A percentile compares a stretch with the other conserved stretches of the same genome.
These are phyloP conservation scores for Naganishia liquefaciens DNA, from an alignment of 1,284 basidiomycete genomes.

Conservation along the genomic window DNA sequence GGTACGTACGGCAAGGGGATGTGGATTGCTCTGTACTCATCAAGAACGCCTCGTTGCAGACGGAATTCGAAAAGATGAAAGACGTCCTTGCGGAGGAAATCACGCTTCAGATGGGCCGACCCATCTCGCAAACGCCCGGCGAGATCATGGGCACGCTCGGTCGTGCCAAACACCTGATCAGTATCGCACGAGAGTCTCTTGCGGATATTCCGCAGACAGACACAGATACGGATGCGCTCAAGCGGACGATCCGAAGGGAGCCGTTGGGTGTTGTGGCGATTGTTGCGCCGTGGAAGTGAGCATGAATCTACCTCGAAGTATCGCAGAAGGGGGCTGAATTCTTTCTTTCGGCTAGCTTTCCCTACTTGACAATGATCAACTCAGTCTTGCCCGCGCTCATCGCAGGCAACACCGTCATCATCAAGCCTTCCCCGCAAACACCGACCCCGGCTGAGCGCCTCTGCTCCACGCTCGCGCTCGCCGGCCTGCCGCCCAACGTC, in stretches of 20 bases:
- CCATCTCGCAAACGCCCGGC: slow-evolving; percentile 70
- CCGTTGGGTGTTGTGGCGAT: slow-evolving; percentile 77
- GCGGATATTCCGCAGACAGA: slow-evolving; percentile 72
- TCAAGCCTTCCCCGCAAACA: slow-evolving; percentile 95
- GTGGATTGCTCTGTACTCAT: not conserved
- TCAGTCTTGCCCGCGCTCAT: slow-evolving; percentile 84
- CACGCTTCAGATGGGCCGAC: slow-evolving; percentile 77
- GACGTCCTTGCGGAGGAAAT: slow-evolving; percentile 74
- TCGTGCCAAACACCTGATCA: slow-evolving; percentile 78
- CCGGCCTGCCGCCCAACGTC: slow-evolving; percentile 74
- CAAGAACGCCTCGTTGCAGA: slow-evolving; percentile 54
- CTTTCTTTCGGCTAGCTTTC: slow-evolving; percentile 65
- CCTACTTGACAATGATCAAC: slow-evolving; percentile 85
- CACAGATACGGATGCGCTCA: slow-evolving; percentile 78
- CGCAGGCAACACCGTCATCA: slow-evolving; percentile 78
- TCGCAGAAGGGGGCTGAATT: too few species aligned
- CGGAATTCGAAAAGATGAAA: slow-evolving; percentile 70
- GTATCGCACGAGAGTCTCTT: slow-evolving; percentile 74
- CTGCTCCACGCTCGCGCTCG: slow-evolving; percentile 65
- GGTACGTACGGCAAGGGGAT: slow-evolving; percentile 55
- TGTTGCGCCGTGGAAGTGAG: slow-evolving; percentile 66
- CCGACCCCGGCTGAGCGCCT: slow-evolving; percentile 83
- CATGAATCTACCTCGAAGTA: slow-evolving; percentile 43
- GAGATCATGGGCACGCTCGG: slow-evolving; percentile 81
- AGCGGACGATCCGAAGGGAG: slow-evolving; percentile 74